These are phyloP conservation scores for Mimosa pudica DNA, from an alignment of 306 rosid species.

Conservation along the genomic window DNA sequence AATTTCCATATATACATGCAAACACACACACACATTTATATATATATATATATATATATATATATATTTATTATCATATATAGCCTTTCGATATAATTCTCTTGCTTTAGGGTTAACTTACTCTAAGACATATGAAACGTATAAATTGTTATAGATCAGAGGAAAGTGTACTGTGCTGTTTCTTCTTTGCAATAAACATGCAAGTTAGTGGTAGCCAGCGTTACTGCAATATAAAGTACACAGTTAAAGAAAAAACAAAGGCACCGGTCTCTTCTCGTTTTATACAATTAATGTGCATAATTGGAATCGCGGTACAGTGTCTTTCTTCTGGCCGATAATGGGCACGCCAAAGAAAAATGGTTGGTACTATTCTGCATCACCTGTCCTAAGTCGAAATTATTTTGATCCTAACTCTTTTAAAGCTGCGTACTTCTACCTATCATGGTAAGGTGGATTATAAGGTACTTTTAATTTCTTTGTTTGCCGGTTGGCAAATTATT, in stretches of 20 bases:
- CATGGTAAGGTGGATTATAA: no score
- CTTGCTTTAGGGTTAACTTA: slow-evolving; percentile 21
- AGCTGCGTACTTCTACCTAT: not conserved
- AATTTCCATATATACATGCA: not conserved
- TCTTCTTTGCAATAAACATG: not conserved
- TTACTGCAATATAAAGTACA: not conserved
- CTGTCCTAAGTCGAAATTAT: not conserved
- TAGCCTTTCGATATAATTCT: slow-evolving; percentile 16
- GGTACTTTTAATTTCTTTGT: not conserved
- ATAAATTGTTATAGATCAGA: not conserved
- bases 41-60: no score
- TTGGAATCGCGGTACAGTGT: not conserved
- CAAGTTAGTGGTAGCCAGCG: not conserved
- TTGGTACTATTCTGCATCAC: not conserved
- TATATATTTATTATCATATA: no score
- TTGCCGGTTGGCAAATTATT: not conserved
- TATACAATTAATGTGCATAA: not conserved
- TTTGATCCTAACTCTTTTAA: not conserved
- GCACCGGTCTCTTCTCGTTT: not conserved
- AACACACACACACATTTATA: no score
- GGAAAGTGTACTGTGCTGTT: not conserved
- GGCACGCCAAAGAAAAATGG: not conserved
- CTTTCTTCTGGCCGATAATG: not conserved
- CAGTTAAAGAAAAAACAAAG: not conserved
- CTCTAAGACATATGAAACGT: not conserved